Evolutionary conservation across 1,139 yeast genomes (phyloP), one percentile per base, ranked within the genome.

Genomic region (Debaryomyces sp.): DNA sequence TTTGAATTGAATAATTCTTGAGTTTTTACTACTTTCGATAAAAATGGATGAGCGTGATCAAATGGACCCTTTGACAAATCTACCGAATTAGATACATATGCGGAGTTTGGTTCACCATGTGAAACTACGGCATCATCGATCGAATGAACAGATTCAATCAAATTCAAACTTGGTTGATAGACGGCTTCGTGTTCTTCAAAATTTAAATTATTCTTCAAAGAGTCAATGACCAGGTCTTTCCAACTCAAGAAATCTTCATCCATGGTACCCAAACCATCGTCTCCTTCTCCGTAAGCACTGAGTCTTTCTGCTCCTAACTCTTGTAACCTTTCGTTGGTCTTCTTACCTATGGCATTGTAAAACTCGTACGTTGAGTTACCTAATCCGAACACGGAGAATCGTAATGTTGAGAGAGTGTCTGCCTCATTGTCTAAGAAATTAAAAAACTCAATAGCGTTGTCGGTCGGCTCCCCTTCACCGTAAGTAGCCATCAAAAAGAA

Each of bases 391-490:
- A 90, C 80, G 52, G 91, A 81, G 67, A 71, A 91, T 59, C 78
- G 83, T 57, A 91, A 65, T 55, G 78, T 81, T n/a, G 80, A 68
- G 60, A 92, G 75, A 41, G 83, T 80, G 50, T 80, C 84, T 38
- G 83, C 83, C 39, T 82, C 87, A 50, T 76, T 73, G 18, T 78
- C 80, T 58, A 87, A 71, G 64, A 74, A 84, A 46, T 82, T 84
- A 59, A 76, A 75, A 65, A 94, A 90, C 45, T 84, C 85, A 42
- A 82, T 81, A 13, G 98, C 95, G 59, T 89, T 89, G 67, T 94
- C 99, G 22, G 99, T 94, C 56, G 96, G 96, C 65, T 94, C 99
- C 62, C 99, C 99, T 72, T 94, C 99, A 59, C 99, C 99, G 61
- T 94, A 94, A 9, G 97, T 91, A 36, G 98, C 96, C 73, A 90